Percentiles rank a stretch among this genome's conserved stretches.
Evolutionary conservation across 2,329 filamentous ascomycete genomes (phyloP).

Genomic region (Penicillium rolfsii): DNA sequence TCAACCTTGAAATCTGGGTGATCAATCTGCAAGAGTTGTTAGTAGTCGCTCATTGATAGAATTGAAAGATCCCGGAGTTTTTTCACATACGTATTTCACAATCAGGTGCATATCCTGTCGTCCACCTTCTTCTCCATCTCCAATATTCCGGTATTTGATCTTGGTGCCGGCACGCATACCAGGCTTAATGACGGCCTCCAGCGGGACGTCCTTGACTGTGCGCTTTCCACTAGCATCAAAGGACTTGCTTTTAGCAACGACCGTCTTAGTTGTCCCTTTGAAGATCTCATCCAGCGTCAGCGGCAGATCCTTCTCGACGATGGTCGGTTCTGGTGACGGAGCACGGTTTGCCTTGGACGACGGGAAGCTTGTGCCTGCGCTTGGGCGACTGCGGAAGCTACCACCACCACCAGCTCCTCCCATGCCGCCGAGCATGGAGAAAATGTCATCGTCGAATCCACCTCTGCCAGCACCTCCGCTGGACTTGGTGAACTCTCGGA

Average conservation of each 20-base stretch:
- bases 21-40: constrained; percentile 69
- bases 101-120: constrained; percentile 96
- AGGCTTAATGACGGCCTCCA: constrained; percentile 94
- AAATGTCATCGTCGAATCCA: constrained; percentile 58
- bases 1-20: constrained; percentile 84
- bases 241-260: constrained; percentile 97
- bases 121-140: constrained; percentile 94
- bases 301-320: constrained; percentile 81
- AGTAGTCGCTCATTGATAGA: constrained; percentile 33
- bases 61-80: not conserved
- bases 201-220: constrained; percentile 81
- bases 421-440: constrained; percentile 53
- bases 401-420: constrained; percentile 36
- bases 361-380: constrained; percentile 32
- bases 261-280: constrained; percentile 87
- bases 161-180: constrained; percentile 96
- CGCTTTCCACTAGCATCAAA: constrained; percentile 84
- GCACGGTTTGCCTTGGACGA: constrained; percentile 37
- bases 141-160: constrained; percentile 97
- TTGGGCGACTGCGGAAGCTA: constrained; percentile 36
- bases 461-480: constrained; percentile 54
- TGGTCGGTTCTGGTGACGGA: constrained; percentile 80
- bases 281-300: constrained; percentile 87
- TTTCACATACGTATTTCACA: constrained; percentile 77
- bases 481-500: constrained; percentile 76